These are phyloP conservation scores for Colletotrichum sp. DNA, from an alignment of 2,329 filamentous ascomycete genomes.

Conservation along the genomic window DNA sequence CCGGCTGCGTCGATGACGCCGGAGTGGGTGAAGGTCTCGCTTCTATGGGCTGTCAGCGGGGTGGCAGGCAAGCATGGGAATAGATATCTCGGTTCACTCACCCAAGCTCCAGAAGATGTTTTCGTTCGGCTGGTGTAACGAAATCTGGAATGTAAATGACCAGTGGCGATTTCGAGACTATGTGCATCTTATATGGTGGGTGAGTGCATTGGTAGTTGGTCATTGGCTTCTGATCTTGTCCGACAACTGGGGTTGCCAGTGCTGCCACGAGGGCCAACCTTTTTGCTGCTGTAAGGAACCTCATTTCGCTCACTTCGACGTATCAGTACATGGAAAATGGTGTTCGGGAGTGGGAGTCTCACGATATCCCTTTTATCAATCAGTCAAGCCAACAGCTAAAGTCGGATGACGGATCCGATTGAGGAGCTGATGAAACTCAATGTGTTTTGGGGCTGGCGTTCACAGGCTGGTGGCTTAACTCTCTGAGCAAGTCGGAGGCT, in stretches of 20 bases:
- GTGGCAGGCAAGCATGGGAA: not conserved
- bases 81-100: constrained; percentile 24
- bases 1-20: constrained; percentile 40
- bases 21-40: constrained; percentile 49
- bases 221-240: not conserved
- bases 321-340: not conserved
- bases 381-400: not conserved
- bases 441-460: not conserved
- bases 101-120: constrained; percentile 48
- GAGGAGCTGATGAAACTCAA: not conserved
- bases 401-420: not conserved
- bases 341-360: not conserved
- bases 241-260: not conserved
- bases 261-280: not conserved
- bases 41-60: constrained; percentile 30
- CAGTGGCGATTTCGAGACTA: constrained; percentile 52
- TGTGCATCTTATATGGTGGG: constrained; percentile 44
- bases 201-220: constrained; percentile 27
- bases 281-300: not conserved
- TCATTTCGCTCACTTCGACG: not conserved
- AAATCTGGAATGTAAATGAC: constrained; percentile 56
- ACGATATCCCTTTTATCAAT: not conserved
- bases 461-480: not conserved
- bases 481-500: not conserved
- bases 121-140: constrained; percentile 44